Base-by-base conservation (phyloP, 106 monocot species). In the Dendrobium officinale region DNA sequence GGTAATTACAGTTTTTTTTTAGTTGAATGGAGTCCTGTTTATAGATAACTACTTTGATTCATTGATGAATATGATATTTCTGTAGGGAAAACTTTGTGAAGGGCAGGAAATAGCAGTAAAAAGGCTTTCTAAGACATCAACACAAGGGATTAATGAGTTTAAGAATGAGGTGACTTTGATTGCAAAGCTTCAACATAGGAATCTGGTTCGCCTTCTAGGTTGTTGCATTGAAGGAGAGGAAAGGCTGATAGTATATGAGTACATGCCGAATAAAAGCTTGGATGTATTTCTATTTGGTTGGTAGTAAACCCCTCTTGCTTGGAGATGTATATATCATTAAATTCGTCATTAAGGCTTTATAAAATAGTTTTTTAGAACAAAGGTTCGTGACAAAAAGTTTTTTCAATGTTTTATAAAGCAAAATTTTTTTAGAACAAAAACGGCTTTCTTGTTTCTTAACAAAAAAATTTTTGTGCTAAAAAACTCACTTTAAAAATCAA, bases 181-280 rank as follows among this genome's bases (percentile, higher is more conserved):
- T 49, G 87, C 84, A 4, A 83, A 81, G 49, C 77, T 87, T 51
- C 87, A 87, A 48, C 87, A 87, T 26, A 49, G 67, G 31, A 87
- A 87, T 42, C 81, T 87, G 17, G 84, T 87, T 33, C 51, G 83
- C 5, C 73, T 87, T 7, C 37, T 87, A 31, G 87, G 87, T 24
- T 87, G 51, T 47, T 87, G 87, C 64, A 81, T 81, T 43, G 73
- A 87, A 42, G 80, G 75, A 13, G 78, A 87, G 17, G 84, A 87
- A 40, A 55, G 77, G 42, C 80, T 87, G 45, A 45, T 87, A n/a
- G 40, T 87, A 37, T 87, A 84, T 55, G 87, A 87, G 51, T 87
- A 78, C 81, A 81, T 87, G 87, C 68, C 78, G 29, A 87, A 84
- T 70, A 80, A 67, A 74, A 87, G 87, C 78, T 75, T 87, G 47